phyloP scores from a whole-genome alignment of 345 rosid species.

The Isatis tinctoria region DNA sequence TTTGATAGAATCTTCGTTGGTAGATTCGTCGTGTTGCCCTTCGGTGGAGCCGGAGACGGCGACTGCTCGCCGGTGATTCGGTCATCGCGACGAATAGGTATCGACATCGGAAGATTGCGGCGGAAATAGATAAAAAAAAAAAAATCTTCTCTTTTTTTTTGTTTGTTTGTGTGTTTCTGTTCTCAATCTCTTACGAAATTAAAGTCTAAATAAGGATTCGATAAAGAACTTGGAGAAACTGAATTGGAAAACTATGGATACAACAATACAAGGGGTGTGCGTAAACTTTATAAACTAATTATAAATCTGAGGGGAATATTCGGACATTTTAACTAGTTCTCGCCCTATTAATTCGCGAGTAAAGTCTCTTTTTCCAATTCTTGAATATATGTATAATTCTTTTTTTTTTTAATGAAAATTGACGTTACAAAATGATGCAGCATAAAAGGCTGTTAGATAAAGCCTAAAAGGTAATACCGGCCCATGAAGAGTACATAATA shows the following conservation, averaged over 20 bases:
- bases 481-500: too few relatives aligned
- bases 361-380: background rate
- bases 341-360: background rate
- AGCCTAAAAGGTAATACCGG: background rate
- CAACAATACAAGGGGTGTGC: background rate
- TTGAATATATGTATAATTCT: background rate
- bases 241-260: background rate
- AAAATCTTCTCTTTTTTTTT: background rate
- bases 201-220: background rate
- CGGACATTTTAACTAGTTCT: conserved; percentile 14
- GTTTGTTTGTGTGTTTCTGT: too few relatives aligned
- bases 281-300: background rate
- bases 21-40: conserved; percentile 36
- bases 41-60: conserved; percentile 33
- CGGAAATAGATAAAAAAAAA: background rate
- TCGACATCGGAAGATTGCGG: conserved; percentile 22
- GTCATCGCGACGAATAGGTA: background rate
- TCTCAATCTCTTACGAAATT: background rate
- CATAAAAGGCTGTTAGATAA: background rate
- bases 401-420: background rate
- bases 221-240: background rate
- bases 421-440: background rate
- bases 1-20: conserved; percentile 45
- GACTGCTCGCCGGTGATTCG: conserved; percentile 21
- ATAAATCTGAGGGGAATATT: conserved; percentile 10